Evolutionary conservation across 2,329 filamentous ascomycete genomes (phyloP), one percentile per base, ranked within the genome.

Genomic region (Arachnopeziza araneosa): DNA sequence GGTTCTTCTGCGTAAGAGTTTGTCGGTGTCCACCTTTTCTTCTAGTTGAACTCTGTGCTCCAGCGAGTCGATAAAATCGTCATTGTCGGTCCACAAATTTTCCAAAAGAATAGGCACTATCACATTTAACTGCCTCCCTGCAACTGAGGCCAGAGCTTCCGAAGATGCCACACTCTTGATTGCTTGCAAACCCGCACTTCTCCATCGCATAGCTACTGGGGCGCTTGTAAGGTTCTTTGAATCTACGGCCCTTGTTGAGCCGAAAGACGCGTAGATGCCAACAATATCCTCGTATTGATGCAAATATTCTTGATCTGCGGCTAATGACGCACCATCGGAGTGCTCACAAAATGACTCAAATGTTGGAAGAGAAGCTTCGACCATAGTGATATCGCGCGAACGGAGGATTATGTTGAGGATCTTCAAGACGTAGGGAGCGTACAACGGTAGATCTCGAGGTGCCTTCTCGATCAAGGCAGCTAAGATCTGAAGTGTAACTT

Each of bases 401-500:
- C 86, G 85, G 57, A 98, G 83, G 69, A 98, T 88, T 59, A 87
- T 87, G 66, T 88, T 85, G 70, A 98, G 83, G 65, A 97, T 89
- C 68, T 88, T 90, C 71, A 98, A 84, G 59, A 97, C 86, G 70
- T 90, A 91, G 64, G 84, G 83, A 54, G 91, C 91, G 73, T 96
- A 96, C 56, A 99, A 85, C 56, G 91, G 90, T 54, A 97, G 85
- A 73, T 97, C 93, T 73, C 93, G 89, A 62, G 91, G 89, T 51
- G 91, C 85, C 77, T 97, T 97, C 72, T 98, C 93, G 75, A 98
- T 92, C 69, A 99, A 82, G 52, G 93, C 91, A 63, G 88, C 87
- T 67, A 97, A 81, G 68, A 99, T 97, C 74, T 96, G 90, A 61
- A 99, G 86, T 2, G 93, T 97, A 65, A 99, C 92, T 74, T 96